These are phyloP conservation scores for Capronia epimyces DNA, from an alignment of 2,329 filamentous ascomycete genomes.

Conservation along the genomic window DNA sequence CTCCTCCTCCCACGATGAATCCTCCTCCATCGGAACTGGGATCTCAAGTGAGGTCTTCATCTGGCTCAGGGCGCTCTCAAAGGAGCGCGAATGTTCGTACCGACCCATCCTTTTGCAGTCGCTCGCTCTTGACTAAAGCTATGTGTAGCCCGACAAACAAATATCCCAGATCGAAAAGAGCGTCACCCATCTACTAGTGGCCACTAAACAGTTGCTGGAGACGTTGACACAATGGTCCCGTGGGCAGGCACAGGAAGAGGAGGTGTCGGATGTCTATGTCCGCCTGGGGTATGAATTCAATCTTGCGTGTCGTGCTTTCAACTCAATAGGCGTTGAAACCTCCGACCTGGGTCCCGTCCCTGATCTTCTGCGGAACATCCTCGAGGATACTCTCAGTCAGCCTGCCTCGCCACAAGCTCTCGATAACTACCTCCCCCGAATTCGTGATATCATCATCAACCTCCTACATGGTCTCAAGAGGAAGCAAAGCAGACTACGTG, in stretches of 20 bases:
- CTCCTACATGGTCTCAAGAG: slow-evolving; percentile 91
- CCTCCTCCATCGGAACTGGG: slow-evolving; percentile 11
- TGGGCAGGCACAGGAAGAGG: slow-evolving; percentile 80
- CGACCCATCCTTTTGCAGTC: slow-evolving; percentile 31
- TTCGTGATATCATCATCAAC: slow-evolving; percentile 98
- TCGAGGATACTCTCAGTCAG: slow-evolving; percentile 93
- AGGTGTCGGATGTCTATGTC: slow-evolving; percentile 97
- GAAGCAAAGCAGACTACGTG: slow-evolving; percentile 82
- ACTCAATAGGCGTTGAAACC: slow-evolving; percentile 93
- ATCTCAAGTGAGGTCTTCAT: slow-evolving; percentile 18
- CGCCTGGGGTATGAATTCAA: slow-evolving; percentile 98
- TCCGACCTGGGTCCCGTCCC: slow-evolving; percentile 91
- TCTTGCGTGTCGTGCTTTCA: slow-evolving; percentile 94
- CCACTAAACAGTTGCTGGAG: slow-evolving; percentile 95
- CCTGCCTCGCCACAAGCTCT: slow-evolving; percentile 90
- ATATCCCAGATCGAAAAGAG: slow-evolving; percentile 98
- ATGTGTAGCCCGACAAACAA: slow-evolving; percentile 59
- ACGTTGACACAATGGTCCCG: slow-evolving; percentile 97
- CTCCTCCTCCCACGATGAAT: slow-evolving; percentile 14
- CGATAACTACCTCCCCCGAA: slow-evolving; percentile 86
- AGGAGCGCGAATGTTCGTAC: slow-evolving; percentile 41
- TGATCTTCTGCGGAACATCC: slow-evolving; percentile 78
- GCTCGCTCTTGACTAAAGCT: slow-evolving; percentile 2
- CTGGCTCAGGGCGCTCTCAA: slow-evolving; percentile 22
- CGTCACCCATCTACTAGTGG: slow-evolving; percentile 93